Evolutionary conservation across 106 monocot species (phyloP), one percentile per base, ranked within the genome.

Genomic region (Dendrobium nobile): DNA sequence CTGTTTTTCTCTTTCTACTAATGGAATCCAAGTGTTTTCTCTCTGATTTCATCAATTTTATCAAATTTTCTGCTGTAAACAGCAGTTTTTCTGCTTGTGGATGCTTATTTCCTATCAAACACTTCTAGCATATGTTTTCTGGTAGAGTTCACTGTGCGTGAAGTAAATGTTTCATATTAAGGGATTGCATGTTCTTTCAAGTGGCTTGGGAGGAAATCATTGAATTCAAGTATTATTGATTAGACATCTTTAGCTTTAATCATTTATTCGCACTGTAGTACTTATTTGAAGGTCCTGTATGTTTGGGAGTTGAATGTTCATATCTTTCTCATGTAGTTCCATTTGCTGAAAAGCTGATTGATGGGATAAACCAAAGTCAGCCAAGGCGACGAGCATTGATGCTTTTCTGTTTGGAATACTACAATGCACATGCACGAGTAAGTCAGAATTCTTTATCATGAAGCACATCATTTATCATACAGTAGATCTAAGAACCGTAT

Each of bases 291-390:
- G 74, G 7, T 9, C 1, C 17, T 20, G 10, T 40, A 72, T 9
- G 9, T 42, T 43, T 70, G 27, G 2, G 9, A 56, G 24, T 41
- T 76, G 18, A 81, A 75, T 77, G 1, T 48, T 20, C 73, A 45
- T 81, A 64, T 67, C 7, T 82, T 75, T 82, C 19, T 54, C 70
- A 43, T 83, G 4, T 48, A 97, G 96, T 90, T 68, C 89, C 94
- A 75, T 90, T 92, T 75, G 74, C 89, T 59, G 90, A 85, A 73
- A 94, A 89, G 79, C 73, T 97, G 73, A 84, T 97, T 84, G 96
- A 97, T 81, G 96, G 96, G 55, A 89, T 92, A 78, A 97, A 94
- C 77, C 94, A 88, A 79, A 94, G 82, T 82, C 83, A 89, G 76
- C 61, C 87, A 83, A 92, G 94, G 61, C 82, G 92, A 20, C 85